Evolutionary conservation across 2,329 filamentous ascomycete species (phyloP), one percentile per base, ranked within the genome.

Genomic region (Grosmannia serpens): DNA sequence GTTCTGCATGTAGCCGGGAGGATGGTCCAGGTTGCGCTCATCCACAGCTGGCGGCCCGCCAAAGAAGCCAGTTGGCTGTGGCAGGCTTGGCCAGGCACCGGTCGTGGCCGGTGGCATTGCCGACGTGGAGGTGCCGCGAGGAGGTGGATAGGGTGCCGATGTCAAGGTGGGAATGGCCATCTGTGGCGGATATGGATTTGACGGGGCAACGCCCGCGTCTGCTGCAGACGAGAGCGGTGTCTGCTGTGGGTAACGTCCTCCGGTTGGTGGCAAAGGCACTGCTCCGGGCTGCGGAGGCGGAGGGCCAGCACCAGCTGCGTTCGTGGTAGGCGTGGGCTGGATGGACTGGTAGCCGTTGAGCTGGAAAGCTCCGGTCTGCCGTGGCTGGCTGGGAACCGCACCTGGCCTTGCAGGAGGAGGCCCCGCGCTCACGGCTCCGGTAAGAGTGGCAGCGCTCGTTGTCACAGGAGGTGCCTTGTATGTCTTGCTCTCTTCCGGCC

Each of bases 241-340:
- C 58, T 66, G 70, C 55, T 70, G 69, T 59, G 27, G 61, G 44
- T 33, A 62, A 54, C 46, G 50, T 73, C 65, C 74, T 80, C 56
- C 80, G 79, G 52, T 66, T 27, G 73, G 64, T 54, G 77, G 70
- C 51, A 71, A 66, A 46, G 82, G 82, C 50, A 75, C 71, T 46
- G 81, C 78, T 57, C 81, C 81, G 44, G 82, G 81, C 63, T 84
- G 81, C 33, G 82, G 81, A 61, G 76, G 70, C 58, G 81, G 76
- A 53, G 81, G 81, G 20, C 70, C 71, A 51, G 68, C 63, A 54
- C 63, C 61, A 29, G 65, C 62, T 53, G 68, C 61, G 51, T 68
- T 67, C 61, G 66, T 69, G 10, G 77, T 79, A 53, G 75, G 74
- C 44, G 77, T 76, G 59, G 76, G 73, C 55, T 71, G 72, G 56